Conservation (phyloP, 2,329 filamentous ascomycete genomes). For the Scedosporium minutisporum region DNA sequence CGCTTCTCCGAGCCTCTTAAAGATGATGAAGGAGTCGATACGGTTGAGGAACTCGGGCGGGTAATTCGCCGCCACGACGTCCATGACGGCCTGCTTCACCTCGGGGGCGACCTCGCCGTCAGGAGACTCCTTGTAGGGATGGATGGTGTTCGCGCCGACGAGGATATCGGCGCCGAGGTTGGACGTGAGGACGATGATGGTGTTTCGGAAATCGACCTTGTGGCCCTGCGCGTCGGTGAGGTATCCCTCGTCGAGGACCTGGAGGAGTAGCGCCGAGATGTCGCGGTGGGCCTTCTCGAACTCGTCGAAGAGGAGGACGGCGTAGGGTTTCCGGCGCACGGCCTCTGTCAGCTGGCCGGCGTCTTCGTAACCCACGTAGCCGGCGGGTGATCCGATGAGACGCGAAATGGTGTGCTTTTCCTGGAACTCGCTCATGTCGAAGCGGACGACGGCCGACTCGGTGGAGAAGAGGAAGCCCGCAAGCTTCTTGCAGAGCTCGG, state of each 20-base stretch:
- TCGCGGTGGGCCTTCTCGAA: conserved; percentile 97
- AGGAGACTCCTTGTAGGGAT: conserved; percentile 52
- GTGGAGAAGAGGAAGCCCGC: conserved; percentile 89
- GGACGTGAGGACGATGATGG: conserved; percentile 90
- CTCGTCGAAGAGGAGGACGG: conserved; percentile 89
- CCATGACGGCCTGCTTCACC: conserved; percentile 75
- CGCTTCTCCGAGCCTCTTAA: conserved; percentile 69
- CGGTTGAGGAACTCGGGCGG: conserved; percentile 94
- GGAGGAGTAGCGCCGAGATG: conserved; percentile 81
- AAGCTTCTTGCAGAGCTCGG: conserved; percentile 92
- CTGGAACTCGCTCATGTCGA: conserved; percentile 97
- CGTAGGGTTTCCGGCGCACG: conserved; percentile 88
- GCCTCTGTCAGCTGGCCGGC: conserved; percentile 94
- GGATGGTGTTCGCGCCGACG: conserved; percentile 59
- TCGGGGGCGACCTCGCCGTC: conserved; percentile 63
- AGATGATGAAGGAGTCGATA: conserved; percentile 94
- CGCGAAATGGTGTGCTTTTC: conserved; percentile 94
- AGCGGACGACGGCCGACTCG: conserved; percentile 80
- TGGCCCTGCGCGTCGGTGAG: conserved; percentile 92
- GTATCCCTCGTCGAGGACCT: conserved; percentile 93
- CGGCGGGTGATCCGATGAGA: conserved; percentile 84
- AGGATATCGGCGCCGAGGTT: conserved; percentile 91
- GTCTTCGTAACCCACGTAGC: conserved; percentile 94
- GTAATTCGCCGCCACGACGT: conserved; percentile 66
- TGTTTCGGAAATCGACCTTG: conserved; percentile 94